Base-by-base conservation (phyloP, 176 grass and related monocot genomes). In the Sorghum bicolor region DNA sequence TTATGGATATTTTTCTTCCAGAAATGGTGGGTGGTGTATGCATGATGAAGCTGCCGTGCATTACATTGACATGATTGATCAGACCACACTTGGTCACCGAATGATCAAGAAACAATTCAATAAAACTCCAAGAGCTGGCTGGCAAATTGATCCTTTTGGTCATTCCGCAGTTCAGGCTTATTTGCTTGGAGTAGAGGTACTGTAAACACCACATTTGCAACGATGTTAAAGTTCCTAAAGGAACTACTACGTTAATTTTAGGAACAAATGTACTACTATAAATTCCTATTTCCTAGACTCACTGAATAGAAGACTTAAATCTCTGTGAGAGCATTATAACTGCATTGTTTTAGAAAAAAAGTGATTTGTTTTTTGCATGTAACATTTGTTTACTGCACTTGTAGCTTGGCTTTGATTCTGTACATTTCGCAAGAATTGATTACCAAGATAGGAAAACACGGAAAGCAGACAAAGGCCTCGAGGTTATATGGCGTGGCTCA, bases 11-110 rank as follows among this genome's bases (percentile, higher is more conserved):
- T 28, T 33, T 74, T 85, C 60, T 14, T 89, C 39, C 78, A 97
- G 95, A 92, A 97, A 97, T 86, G 95, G 95, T 60, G 95, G 95
- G 10, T 94, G 92, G 95, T 97, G 92, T 83, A 97, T 97, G 92
- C 95, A 97, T 86, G 95, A 97, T 82, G 95, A 97, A 89, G 95
- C 95, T 63, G 86, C 88, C 2, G 89, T 87, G 4, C 95, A 97
- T 86, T 97, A 97, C 71, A 94, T 93, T 84, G 95, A 97, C 79
- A 94, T 97, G 92, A 97, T 97, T 80, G 95, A 97, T 89, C 95
- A 97, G 81, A 94, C 95, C 38, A 97, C 95, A 48, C 92, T 97
- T 84, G 95, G 95, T 77, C 95, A 97, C 64, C 77, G 80, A 36
- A 32, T 88, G 65, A 97, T 94, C 41, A 97, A 93, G 86, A 85